A percentile compares a stretch with the other conserved stretches of the same genome.
phyloP scores from a whole-genome alignment of 2,329 filamentous ascomycete genomes.

The Aureobasidium lini region DNA sequence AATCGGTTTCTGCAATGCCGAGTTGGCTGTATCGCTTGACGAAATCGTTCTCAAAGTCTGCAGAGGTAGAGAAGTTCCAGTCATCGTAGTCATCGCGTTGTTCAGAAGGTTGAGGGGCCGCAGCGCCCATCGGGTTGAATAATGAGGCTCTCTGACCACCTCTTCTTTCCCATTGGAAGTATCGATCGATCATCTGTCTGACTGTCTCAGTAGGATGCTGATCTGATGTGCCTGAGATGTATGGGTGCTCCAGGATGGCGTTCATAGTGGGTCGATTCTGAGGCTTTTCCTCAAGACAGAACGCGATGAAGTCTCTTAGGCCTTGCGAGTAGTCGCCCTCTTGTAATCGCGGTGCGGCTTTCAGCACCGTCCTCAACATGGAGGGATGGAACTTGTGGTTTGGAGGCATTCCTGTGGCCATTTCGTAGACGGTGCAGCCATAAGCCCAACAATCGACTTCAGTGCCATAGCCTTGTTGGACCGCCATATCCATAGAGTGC shows the following conservation, averaged over 20 bases:
- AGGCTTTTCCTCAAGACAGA: constrained; percentile 63
- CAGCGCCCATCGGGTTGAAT: constrained; percentile 53
- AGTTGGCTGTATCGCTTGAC: constrained; percentile 27
- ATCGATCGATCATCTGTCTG: constrained; percentile 60
- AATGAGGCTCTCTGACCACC: constrained; percentile 63
- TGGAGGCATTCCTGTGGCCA: constrained; percentile 69
- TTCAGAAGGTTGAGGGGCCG: constrained; percentile 43
- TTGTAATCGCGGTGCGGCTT: constrained; percentile 60
- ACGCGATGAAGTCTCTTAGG: constrained; percentile 63
- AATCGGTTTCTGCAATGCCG: constrained; percentile 19
- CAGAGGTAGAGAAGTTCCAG: constrained; percentile 60
- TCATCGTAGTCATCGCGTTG: constrained; percentile 41
- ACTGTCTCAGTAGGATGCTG: constrained; percentile 58
- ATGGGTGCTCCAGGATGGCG: constrained; percentile 61
- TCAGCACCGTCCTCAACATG: constrained; percentile 50
- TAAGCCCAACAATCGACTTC: constrained; percentile 75
- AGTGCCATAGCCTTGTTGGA: constrained; percentile 34
- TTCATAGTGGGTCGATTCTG: constrained; percentile 62
- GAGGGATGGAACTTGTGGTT: constrained; percentile 51
- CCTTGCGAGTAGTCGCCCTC: constrained; percentile 63
- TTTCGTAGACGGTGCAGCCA: constrained; percentile 72
- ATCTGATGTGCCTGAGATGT: constrained; percentile 56
- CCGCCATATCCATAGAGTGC: constrained; percentile 15
- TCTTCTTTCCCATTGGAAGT: constrained; percentile 66
- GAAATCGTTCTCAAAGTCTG: constrained; percentile 47